A percentile compares a stretch with the other conserved stretches of the same genome.
phyloP scores from a whole-genome alignment of 495 filamentous ascomycete genomes.

The Xylaria scruposa region DNA sequence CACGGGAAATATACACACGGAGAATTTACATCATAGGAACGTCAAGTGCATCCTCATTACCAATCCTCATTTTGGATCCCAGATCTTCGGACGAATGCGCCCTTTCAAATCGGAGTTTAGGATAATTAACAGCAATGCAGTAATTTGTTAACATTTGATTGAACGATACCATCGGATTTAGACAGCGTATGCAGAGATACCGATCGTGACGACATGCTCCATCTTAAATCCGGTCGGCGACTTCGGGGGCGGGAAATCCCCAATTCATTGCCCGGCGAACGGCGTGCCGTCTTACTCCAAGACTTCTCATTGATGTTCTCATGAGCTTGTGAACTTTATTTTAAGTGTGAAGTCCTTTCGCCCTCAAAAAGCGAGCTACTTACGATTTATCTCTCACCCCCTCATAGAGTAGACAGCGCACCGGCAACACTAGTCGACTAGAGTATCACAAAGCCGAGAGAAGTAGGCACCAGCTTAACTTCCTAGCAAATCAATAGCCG shows the following conservation, averaged over 20 bases:
- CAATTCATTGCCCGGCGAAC: slow-evolving; percentile 17
- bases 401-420: not conserved
- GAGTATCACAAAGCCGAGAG: not conserved
- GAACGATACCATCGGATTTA: not conserved
- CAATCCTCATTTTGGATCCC: not conserved
- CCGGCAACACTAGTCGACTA: not conserved
- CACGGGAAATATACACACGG: not conserved
- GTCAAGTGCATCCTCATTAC: not conserved
- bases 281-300: not conserved
- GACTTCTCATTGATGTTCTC: not conserved
- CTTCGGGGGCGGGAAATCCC: not conserved
- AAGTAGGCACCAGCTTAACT: not conserved
- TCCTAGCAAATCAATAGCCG: not conserved
- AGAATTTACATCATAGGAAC: not conserved
- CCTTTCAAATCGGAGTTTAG: not conserved
- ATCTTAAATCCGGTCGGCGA: not conserved
- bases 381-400: not conserved
- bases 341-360: not conserved
- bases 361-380: not conserved
- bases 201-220: not conserved
- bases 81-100: not conserved
- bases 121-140: not conserved
- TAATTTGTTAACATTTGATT: not conserved
- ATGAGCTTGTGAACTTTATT: not conserved
- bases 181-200: not conserved